These are phyloP conservation scores for Brasilioporus rufonigricans DNA, from an alignment of 768 basidiomycete species.

Conservation along the genomic window DNA sequence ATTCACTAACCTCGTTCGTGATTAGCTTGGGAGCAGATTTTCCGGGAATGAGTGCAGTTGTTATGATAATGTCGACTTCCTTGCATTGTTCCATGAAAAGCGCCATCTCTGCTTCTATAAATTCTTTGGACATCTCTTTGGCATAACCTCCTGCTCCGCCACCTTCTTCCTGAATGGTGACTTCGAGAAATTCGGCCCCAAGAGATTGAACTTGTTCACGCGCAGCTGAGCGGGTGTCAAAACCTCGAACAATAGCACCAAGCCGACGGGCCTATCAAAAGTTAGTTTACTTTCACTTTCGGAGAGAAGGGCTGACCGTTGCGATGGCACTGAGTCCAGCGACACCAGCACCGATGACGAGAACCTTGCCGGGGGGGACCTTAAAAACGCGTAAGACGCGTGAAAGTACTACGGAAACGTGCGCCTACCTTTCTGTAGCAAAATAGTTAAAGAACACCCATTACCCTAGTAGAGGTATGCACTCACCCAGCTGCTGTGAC, in stretches of 20 bases:
- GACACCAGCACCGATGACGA: constrained; percentile 87
- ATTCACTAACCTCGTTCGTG: constrained; percentile 51
- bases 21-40: constrained; percentile 85
- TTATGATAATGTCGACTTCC: constrained; percentile 87
- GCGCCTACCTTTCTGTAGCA: constrained; percentile 41
- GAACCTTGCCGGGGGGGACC: constrained; percentile 84
- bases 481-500: constrained; percentile 87
- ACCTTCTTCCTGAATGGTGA: constrained; percentile 76
- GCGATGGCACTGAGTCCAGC: constrained; percentile 87
- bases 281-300: constrained; percentile 1
- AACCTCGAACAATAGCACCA: constrained; percentile 86
- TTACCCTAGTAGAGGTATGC: constrained; percentile 2
- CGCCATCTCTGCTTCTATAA: constrained; percentile 85
- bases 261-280: constrained; percentile 66
- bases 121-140: constrained; percentile 88
- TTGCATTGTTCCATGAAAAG: constrained; percentile 86
- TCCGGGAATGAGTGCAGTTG: constrained; percentile 85
- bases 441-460: constrained; percentile 4
- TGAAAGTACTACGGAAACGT: not conserved
- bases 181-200: constrained; percentile 89
- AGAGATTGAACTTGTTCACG: constrained; percentile 89
- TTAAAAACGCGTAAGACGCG: constrained; percentile 32
- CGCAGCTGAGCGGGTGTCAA: constrained; percentile 82
- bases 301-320: constrained; percentile 48
- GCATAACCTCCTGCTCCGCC: constrained; percentile 83